phyloP scores from a whole-genome alignment of 2,329 filamentous ascomycete genomes.

The Whalleya microplaca region DNA sequence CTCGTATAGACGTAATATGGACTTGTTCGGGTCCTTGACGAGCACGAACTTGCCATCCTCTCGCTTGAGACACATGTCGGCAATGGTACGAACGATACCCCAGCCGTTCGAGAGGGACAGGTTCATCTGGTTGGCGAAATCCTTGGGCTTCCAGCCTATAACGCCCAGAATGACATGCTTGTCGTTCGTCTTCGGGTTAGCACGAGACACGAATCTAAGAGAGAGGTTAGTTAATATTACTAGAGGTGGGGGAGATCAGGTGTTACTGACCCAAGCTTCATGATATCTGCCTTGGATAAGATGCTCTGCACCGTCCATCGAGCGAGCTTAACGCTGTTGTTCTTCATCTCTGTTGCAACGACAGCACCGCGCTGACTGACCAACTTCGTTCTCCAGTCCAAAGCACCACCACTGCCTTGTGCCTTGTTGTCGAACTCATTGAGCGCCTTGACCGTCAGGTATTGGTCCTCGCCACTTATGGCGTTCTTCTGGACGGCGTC shows the following conservation, averaged over 20 bases:
- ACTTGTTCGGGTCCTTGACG: constrained; percentile 95
- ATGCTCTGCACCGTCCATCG: constrained; percentile 98
- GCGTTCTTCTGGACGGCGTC: constrained; percentile 96
- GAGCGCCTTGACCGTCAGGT: constrained; percentile 89
- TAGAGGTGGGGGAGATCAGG: not conserved
- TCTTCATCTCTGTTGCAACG: constrained; percentile 99
- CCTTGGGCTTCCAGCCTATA: constrained; percentile 94
- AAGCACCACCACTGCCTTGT: constrained; percentile 88
- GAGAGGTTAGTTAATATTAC: constrained; percentile 12
- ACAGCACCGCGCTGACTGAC: constrained; percentile 94
- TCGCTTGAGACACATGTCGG: constrained; percentile 85
- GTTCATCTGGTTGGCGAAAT: constrained; percentile 98
- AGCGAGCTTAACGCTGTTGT: constrained; percentile 98
- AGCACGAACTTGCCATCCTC: constrained; percentile 81
- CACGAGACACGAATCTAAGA: constrained; percentile 86
- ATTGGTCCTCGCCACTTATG: constrained; percentile 88
- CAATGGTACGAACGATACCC: constrained; percentile 98
- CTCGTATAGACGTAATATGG: constrained; percentile 89
- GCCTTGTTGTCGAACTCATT: constrained; percentile 99
- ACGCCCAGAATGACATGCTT: constrained; percentile 96
- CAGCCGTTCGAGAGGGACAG: constrained; percentile 95
- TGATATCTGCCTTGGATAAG: constrained; percentile 93
- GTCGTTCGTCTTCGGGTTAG: constrained; percentile 88
- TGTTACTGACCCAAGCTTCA: constrained; percentile 87
- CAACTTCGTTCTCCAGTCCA: constrained; percentile 97